phyloP scores from a whole-genome alignment of 805 yeast species.

The Kodamaea leandrae region DNA sequence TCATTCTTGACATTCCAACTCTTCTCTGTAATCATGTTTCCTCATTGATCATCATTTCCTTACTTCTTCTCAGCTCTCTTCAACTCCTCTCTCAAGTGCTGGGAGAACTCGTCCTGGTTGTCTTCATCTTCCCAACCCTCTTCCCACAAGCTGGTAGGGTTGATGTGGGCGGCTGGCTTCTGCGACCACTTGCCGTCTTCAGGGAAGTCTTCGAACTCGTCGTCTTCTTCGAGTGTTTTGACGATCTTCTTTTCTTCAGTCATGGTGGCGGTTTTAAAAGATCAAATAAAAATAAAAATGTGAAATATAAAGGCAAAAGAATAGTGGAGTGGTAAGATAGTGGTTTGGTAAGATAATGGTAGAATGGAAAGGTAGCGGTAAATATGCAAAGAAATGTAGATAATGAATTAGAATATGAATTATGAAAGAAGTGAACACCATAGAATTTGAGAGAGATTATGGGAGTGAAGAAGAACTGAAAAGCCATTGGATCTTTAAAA shows the following conservation, averaged over 20 bases:
- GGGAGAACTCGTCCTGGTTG: slow-evolving; percentile 84
- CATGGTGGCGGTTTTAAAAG: slow-evolving; percentile 2
- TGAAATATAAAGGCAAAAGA: neutral
- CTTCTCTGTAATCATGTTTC: no score
- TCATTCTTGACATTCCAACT: neutral
- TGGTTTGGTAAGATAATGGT: no score
- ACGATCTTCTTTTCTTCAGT: slow-evolving; percentile 42
- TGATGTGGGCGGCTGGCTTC: slow-evolving; percentile 52
- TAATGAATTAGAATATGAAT: no score
- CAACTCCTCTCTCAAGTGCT: slow-evolving; percentile 56
- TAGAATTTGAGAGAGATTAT: no score
- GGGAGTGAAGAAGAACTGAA: no score
- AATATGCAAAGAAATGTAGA: no score
- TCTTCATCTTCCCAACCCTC: slow-evolving; percentile 98
- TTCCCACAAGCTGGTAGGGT: slow-evolving; percentile 76
- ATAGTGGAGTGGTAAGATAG: no score
- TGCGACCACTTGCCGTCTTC: slow-evolving; percentile 74
- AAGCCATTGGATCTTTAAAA: no score
- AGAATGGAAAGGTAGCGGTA: no score
- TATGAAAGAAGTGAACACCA: no score
- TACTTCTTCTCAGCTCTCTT: slow-evolving; percentile 15
- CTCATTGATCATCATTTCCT: neutral
- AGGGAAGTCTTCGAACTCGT: slow-evolving; percentile 96
- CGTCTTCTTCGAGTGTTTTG: slow-evolving; percentile 89
- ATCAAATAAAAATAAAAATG: neutral